These are phyloP conservation scores for Amphirosellinia nigrospora DNA, from an alignment of 495 filamentous ascomycete species.

Conservation along the genomic window DNA sequence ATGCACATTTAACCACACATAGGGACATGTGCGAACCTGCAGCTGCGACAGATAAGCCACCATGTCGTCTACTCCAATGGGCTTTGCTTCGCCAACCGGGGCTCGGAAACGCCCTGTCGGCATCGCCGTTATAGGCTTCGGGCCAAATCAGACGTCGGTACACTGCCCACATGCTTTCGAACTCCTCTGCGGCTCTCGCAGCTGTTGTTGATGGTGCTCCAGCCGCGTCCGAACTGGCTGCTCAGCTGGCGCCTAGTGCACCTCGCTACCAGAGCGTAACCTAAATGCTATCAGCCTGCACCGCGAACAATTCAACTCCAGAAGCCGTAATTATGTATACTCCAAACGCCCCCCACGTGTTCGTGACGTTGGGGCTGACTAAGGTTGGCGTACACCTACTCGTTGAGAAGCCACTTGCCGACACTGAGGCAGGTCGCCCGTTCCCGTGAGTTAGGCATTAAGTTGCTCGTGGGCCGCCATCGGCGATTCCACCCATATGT, in stretches of 20 bases:
- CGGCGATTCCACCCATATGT: constrained; percentile 66
- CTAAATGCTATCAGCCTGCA: constrained; percentile 48
- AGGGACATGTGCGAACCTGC: not conserved
- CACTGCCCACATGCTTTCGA: constrained; percentile 55
- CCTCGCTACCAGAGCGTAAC: constrained; percentile 46
- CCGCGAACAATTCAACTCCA: constrained; percentile 37
- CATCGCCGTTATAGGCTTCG: constrained; percentile 58
- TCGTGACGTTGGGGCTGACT: constrained; percentile 57
- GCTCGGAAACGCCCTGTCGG: constrained; percentile 30
- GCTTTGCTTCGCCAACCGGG: not conserved
- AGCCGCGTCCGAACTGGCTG: not conserved
- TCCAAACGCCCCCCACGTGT: constrained; percentile 64
- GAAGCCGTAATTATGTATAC: constrained; percentile 66
- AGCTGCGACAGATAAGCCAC: not conserved
- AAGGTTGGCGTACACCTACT: constrained; percentile 58
- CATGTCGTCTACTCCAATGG: not conserved
- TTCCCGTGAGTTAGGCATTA: constrained; percentile 38
- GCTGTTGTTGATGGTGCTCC: constrained; percentile 55
- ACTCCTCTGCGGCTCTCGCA: constrained; percentile 52
- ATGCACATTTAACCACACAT: not conserved
- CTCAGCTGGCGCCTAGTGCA: constrained; percentile 31
- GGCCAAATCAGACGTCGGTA: constrained; percentile 65
- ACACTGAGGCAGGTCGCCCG: constrained; percentile 46
- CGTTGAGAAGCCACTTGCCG: constrained; percentile 64
- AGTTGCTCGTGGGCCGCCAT: constrained; percentile 64